Percentiles rank a stretch among this genome's conserved stretches.
phyloP scores from a whole-genome alignment of 164 flowering plant genomes.

The Paratinospora sagittata region DNA sequence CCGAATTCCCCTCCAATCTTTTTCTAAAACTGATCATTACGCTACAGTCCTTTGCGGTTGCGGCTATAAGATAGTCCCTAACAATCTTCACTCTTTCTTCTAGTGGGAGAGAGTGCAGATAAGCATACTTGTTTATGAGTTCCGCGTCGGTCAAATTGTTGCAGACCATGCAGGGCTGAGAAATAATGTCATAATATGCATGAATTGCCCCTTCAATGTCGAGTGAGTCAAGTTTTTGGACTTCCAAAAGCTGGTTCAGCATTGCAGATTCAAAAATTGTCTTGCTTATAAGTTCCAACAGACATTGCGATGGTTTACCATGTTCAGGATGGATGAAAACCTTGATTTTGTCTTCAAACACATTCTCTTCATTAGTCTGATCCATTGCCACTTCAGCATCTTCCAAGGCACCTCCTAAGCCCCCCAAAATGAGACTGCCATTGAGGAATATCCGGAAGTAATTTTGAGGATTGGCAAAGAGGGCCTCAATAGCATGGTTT shows the following conservation, averaged over 20 bases:
- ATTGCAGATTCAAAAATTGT: conserved; percentile 49
- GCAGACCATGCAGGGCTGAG: conserved; percentile 72
- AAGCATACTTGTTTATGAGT: conserved; percentile 25
- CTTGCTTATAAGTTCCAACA: conserved; percentile 59
- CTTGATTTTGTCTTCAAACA: conserved; percentile 52
- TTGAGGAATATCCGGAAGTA: conserved; percentile 79
- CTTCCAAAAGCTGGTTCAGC: conserved; percentile 57
- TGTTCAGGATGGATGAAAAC: conserved; percentile 41
- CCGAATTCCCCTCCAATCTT: conserved; percentile 22
- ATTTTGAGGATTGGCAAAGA: conserved; percentile 75
- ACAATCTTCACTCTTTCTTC: conserved; percentile 73
- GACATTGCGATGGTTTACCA: conserved; percentile 45
- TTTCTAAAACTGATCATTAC: conserved; percentile 73
- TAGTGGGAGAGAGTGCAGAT: conserved; percentile 55
- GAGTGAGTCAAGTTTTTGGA: conserved; percentile 68
- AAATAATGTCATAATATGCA: conserved; percentile 70
- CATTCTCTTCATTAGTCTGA: conserved; percentile 14
- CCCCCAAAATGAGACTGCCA: conserved; percentile 70
- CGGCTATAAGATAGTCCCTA: conserved; percentile 74
- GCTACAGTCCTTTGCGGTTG: conserved; percentile 93
- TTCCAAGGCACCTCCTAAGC: conserved; percentile 47
- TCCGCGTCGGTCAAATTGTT: conserved; percentile 28
- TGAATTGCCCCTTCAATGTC: conserved; percentile 98
- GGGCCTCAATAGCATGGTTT: conserved; percentile 54
- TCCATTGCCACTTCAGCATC: conserved; percentile 18